These are phyloP conservation scores for Bombardia bombarda DNA, from an alignment of 495 filamentous ascomycete genomes.

Conservation along the genomic window DNA sequence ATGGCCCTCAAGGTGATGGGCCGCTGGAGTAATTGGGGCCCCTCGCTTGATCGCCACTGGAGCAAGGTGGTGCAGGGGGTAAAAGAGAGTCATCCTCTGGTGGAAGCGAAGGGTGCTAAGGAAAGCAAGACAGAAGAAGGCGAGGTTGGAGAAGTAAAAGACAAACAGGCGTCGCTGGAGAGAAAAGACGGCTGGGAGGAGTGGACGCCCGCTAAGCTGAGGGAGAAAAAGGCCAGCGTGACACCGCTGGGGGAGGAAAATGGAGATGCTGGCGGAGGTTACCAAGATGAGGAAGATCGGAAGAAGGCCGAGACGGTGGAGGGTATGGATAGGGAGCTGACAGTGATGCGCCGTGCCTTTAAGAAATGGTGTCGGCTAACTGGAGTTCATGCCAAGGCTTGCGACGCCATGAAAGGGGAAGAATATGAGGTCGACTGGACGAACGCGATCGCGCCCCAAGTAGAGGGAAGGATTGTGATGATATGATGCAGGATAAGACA, in stretches of 20 bases:
- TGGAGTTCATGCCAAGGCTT: constrained; percentile 42
- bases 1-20: constrained; percentile 72
- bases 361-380: constrained; percentile 69
- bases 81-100: constrained; percentile 24
- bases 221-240: constrained; percentile 24
- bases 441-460: constrained; percentile 59
- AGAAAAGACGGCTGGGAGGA: constrained; percentile 28
- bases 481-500: no score
- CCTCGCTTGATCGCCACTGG: constrained; percentile 52
- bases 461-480: constrained; percentile 65
- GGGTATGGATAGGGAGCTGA: constrained; percentile 28
- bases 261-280: constrained; percentile 27
- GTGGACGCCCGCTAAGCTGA: constrained; percentile 37
- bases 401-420: constrained; percentile 38
- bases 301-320: constrained; percentile 16
- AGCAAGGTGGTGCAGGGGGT: constrained; percentile 44
- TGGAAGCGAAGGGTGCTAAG: not conserved
- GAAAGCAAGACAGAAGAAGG: not conserved
- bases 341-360: constrained; percentile 52
- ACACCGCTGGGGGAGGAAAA: constrained; percentile 22
- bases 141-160: not conserved
- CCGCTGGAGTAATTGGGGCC: constrained; percentile 61
- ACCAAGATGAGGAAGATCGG: constrained; percentile 3
- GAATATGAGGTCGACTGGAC: constrained; percentile 72
- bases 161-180: not conserved